A percentile compares a stretch with the other conserved stretches of the same genome.
These are phyloP conservation scores for Globisporangium yorkense DNA, from an alignment of 352 stramenopile species.

Conservation along the genomic window DNA sequence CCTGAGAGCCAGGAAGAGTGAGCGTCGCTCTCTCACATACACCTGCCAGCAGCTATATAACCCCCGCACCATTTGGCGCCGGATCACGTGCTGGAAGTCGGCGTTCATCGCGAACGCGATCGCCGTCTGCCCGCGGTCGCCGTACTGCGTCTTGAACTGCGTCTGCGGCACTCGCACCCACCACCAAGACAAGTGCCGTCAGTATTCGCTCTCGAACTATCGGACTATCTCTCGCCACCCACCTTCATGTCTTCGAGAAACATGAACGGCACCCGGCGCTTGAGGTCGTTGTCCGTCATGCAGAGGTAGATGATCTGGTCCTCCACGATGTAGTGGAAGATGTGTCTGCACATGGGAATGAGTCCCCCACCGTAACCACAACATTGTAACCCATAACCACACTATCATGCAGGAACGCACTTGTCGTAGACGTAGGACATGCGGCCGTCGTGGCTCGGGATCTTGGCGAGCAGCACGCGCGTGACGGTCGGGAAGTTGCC, in stretches of 20 bases:
- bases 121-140: slow-evolving; percentile 73
- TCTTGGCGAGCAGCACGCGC: slow-evolving; percentile 95
- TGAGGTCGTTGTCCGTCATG: slow-evolving; percentile 95
- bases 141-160: slow-evolving; percentile 84
- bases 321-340: slow-evolving; percentile 97
- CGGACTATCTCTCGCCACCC: background rate
- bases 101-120: slow-evolving; percentile 98
- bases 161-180: slow-evolving; percentile 13
- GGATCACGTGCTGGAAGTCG: slow-evolving; percentile 94
- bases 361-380: background rate
- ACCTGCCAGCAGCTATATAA: background rate
- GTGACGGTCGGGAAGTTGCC: slow-evolving; percentile 99
- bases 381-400: background rate
- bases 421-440: slow-evolving; percentile 99
- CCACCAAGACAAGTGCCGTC: background rate
- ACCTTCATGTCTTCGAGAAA: slow-evolving; percentile 98
- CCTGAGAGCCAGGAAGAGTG: slow-evolving; percentile 15
- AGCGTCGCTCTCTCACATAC: background rate
- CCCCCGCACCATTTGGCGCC: slow-evolving; percentile 84
- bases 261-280: slow-evolving; percentile 95
- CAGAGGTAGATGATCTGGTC: slow-evolving; percentile 96
- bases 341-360: slow-evolving; percentile 32
- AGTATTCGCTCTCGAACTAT: too few relatives aligned
- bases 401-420: slow-evolving; percentile 25
- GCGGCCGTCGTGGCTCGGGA: slow-evolving; percentile 89